phyloP scores from a whole-genome alignment of 2,329 filamentous ascomycete species.

The Whalleya microplaca region DNA sequence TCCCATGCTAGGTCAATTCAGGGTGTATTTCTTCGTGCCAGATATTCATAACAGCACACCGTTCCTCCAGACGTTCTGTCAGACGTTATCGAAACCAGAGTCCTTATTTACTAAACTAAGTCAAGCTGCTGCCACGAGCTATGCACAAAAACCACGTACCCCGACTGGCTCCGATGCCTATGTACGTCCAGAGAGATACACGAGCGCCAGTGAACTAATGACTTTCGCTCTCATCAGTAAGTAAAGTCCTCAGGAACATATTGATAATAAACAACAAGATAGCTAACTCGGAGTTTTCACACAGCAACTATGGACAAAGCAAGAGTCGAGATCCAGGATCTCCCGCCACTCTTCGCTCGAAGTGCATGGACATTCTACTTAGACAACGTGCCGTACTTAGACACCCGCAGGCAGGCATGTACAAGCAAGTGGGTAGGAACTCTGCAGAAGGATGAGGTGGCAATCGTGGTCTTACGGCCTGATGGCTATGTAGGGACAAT shows the following conservation, averaged over 20 bases:
- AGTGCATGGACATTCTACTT: conserved; percentile 36
- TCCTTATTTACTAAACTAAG: conserved; percentile 65
- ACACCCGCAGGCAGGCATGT: conserved; percentile 30
- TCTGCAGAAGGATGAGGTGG: conserved; percentile 25
- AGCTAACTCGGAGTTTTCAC: background rate
- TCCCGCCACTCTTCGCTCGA: conserved; percentile 29
- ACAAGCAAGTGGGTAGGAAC: conserved; percentile 34
- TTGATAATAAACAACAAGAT: background rate
- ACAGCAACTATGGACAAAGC: conserved; percentile 33
- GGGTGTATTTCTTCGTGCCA: conserved; percentile 72
- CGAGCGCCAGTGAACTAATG: conserved; percentile 67
- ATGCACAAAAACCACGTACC: conserved; percentile 60
- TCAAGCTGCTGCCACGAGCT: conserved; percentile 63
- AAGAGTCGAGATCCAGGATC: conserved; percentile 30
- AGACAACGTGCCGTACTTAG: conserved; percentile 33
- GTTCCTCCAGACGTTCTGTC: conserved; percentile 44
- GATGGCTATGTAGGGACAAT: conserved; percentile 37
- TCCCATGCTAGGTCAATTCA: conserved; percentile 76
- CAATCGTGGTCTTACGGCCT: conserved; percentile 31
- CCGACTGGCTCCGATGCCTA: conserved; percentile 67
- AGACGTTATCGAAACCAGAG: conserved; percentile 36
- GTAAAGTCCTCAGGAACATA: conserved; percentile 31
- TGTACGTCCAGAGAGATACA: conserved; percentile 69
- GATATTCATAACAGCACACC: conserved; percentile 50
- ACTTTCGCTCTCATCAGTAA: conserved; percentile 71